These are phyloP conservation scores for Teratosphaeria viscida DNA, from an alignment of 2,329 filamentous ascomycete species.

Conservation along the genomic window DNA sequence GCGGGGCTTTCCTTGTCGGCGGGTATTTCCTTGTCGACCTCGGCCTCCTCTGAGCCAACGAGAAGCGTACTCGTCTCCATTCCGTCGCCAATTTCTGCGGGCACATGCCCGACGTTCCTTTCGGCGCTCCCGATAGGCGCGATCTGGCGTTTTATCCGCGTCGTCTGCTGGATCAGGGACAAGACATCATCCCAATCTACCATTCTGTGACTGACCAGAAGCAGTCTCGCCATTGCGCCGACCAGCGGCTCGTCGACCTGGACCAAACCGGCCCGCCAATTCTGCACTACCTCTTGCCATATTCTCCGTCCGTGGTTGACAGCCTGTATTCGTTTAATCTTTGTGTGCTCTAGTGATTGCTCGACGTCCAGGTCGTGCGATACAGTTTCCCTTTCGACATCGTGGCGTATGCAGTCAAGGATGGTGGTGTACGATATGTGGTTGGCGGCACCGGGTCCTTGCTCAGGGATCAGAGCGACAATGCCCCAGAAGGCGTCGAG, in stretches of 20 bases:
- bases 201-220: slow-evolving; percentile 53
- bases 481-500: slow-evolving; percentile 74
- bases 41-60: slow-evolving; percentile 6
- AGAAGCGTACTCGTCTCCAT: slow-evolving; percentile 1
- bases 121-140: slow-evolving; percentile 24
- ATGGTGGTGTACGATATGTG: slow-evolving; percentile 70
- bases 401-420: slow-evolving; percentile 59
- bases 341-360: slow-evolving; percentile 7
- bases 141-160: slow-evolving; percentile 56
- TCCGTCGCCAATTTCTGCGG: slow-evolving; percentile 7
- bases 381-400: slow-evolving; percentile 15
- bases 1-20: slow-evolving; percentile 21
- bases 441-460: slow-evolving; percentile 54
- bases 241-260: slow-evolving; percentile 69
- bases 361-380: not conserved
- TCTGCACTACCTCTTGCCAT: slow-evolving; percentile 70
- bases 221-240: slow-evolving; percentile 66
- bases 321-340: slow-evolving; percentile 31
- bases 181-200: slow-evolving; percentile 63
- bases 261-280: slow-evolving; percentile 63
- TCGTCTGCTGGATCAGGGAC: slow-evolving; percentile 68
- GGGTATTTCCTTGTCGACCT: slow-evolving; percentile 17
- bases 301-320: slow-evolving; percentile 60
- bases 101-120: slow-evolving; percentile 20
- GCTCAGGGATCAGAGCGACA: slow-evolving; percentile 58